Base-by-base conservation (phyloP, 225 moss, liverwort and hornwort species). In the Pseudisothecium myosuroides region DNA sequence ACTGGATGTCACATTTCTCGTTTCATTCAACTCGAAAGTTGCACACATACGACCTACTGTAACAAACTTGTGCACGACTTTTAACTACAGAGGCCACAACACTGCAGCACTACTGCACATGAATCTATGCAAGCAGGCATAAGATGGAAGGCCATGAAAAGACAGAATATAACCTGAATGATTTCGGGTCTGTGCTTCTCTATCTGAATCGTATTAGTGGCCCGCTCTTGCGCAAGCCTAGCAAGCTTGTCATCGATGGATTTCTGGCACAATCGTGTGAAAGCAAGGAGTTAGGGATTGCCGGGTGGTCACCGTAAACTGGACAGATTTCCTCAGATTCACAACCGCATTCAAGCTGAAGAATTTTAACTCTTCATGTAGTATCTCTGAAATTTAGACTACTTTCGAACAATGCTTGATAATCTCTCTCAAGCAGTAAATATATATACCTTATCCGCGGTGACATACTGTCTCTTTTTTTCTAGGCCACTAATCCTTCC, bases 401-500 rank as follows among this genome's bases (percentile, higher is more conserved):
- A 71, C 47, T 52, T 50, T 68, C 45, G 2, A 45, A 56, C 34
- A 55, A 74, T 41, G 82, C 76, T 69, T 24, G 41, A 74, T 41
- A 43, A 79, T 86, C 24, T 26, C 65, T 76, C 37, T 54, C 27
- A 69, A 87, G 43, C 54, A 71, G 76, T 50, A 14, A 36, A 34
- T 71, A n/a, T 39, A 61, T 63, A 79, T 94, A 99, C 99, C 97
- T 94, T 94, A 87, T 99, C 99, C 50, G 95, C 37, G 47, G 92
- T 96, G 83, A 92, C 96, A 84, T 92, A 97, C 54, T 97, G 95
- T 81, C 92, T 95, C 93, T 99, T 99, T 89, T 90, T 95, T 66
- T 97, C 96, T 66, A 96, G 90, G 58, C 99, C 99, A 87, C 93
- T 95, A 54, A 99, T 99, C 90, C 95, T 96, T 76, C 95, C 97